Conservation (phyloP, 192 early-diverging fungal species). For the Kappamyces sp. region DNA sequence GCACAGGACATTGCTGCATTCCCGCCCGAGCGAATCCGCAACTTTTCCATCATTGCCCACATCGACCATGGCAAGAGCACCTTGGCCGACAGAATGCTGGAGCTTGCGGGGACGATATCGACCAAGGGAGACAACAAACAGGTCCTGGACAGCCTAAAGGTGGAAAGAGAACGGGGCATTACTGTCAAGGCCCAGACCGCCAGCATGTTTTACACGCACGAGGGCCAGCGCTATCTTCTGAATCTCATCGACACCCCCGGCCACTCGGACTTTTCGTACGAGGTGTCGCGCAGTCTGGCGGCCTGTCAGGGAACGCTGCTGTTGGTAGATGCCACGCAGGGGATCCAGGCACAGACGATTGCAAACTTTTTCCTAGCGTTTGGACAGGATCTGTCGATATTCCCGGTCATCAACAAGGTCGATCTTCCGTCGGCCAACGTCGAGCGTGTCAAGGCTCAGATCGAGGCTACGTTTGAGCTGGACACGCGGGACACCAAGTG, state of each 20-base stretch:
- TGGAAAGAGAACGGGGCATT: conserved; percentile 93
- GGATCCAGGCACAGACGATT: conserved; percentile 96
- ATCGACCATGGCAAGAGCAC: conserved; percentile 61
- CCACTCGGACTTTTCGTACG: conserved; percentile 90
- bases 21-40: conserved; percentile 78
- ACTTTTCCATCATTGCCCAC: conserved; percentile 66
- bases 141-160: conserved; percentile 92
- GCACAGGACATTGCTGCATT: conserved; percentile 39
- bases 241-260: conserved; percentile 96
- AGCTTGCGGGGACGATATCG: conserved; percentile 70
- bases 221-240: conserved; percentile 75
- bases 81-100: conserved; percentile 88
- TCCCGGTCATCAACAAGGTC: conserved; percentile 93
- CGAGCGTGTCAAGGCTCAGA: conserved; percentile 67
- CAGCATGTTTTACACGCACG: conserved; percentile 88
- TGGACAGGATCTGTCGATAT: conserved; percentile 73
- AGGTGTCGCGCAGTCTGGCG: conserved; percentile 87
- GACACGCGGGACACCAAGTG: conserved; percentile 50
- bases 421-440: conserved; percentile 87
- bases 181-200: conserved; percentile 95
- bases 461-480: conserved; percentile 84
- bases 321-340: conserved; percentile 90
- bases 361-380: conserved; percentile 95
- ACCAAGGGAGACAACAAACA: conserved; percentile 70
- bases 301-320: conserved; percentile 92